Evolutionary conservation across 148 eudicot genomes (phyloP), one percentile per base, ranked within the genome.

Genomic region (Arctostaphylos glauca): DNA sequence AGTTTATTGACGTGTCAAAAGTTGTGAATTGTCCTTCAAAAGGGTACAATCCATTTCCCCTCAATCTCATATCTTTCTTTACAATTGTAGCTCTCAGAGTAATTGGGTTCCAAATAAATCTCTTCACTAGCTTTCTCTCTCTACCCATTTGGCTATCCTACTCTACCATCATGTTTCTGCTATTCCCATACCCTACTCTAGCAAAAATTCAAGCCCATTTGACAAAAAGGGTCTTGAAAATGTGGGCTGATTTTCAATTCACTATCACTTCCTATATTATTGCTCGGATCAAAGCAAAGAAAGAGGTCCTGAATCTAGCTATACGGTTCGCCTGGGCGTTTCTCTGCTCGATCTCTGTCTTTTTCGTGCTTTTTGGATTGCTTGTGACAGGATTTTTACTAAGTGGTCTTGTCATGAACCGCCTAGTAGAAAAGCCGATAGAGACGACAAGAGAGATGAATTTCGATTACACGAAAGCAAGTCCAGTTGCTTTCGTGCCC

Each of bases 401-500:
- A 21, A 87, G 91, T 46, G 86, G 87, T 10, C 12, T 88, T 15
- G n/a, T 79, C 6, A 85, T 83, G 70, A 88, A 74, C 44, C 0
- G 72, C 21, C 19, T 89, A 6, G 85, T 90, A 74, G 92, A 88
- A 59, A 80, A 87, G 81, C 92, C 92, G 3, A 68, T 89, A 10
- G 70, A 80, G 80, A 86, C 77, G 18, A 68, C 62, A 13, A 82
- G 86, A 47, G 14, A 52, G 12, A 77, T 88, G 82, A 87, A 88
- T 76, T 90, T 90, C 49, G 91, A 90, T 83, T 89, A 87, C 72
- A 83, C 85, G 3, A 86, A 81, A 80, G 71, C 78, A 25, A 90
- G 86, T 66, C 92, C 92, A 6, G 86, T 81, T 25, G 91, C 92
- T 75, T 90, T 81, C 72, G 86, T 90, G 72, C 92, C 88, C 3